phyloP scores from a whole-genome alignment of 345 rosid genomes.

The Acer saccharum region DNA sequence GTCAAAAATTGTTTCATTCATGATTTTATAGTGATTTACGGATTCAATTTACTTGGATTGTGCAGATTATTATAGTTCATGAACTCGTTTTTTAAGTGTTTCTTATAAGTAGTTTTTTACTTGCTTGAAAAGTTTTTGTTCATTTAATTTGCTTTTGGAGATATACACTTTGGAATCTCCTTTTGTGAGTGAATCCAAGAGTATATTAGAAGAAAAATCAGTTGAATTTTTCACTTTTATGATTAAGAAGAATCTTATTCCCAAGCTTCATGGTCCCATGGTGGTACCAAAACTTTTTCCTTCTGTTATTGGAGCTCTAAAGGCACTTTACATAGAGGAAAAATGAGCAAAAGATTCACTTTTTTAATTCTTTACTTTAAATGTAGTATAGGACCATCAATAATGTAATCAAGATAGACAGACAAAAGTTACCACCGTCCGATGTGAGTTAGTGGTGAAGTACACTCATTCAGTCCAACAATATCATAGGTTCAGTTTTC shows the following conservation, averaged over 20 bases:
- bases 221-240: too few relatives aligned
- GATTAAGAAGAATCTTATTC: too few relatives aligned
- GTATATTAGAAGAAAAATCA: neutral
- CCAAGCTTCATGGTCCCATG: constrained; percentile 18
- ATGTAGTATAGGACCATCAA: neutral
- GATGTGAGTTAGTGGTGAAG: too few relatives aligned
- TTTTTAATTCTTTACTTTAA: neutral
- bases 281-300: neutral
- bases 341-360: neutral
- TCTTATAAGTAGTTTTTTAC: neutral
- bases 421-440: neutral
- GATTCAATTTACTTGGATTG: neutral
- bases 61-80: neutral
- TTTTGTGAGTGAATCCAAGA: neutral
- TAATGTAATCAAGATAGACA: neutral
- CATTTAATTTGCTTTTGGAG: neutral
- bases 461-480: too few relatives aligned
- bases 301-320: neutral
- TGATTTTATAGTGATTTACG: neutral
- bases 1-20: neutral
- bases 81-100: neutral
- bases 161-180: neutral
- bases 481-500: too few relatives aligned
- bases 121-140: neutral
- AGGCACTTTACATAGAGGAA: neutral